Evolutionary conservation across 106 monocot species (phyloP).

Genomic region (Allium fistulosum): DNA sequence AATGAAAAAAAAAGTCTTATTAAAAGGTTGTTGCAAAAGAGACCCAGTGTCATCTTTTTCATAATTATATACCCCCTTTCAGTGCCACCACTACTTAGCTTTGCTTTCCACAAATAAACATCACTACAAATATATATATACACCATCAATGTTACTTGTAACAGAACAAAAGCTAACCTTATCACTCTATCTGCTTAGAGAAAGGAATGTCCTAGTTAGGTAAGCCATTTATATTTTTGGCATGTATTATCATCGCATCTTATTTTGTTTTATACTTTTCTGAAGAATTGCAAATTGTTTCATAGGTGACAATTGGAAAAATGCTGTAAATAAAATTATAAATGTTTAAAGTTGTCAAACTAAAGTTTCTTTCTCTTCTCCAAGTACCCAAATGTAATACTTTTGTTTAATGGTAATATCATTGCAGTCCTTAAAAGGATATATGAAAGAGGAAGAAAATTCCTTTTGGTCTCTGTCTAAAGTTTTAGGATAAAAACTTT

Average conservation of each 20-base stretch:
- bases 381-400: too few species aligned
- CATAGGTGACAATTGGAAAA: neutral
- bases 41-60: neutral
- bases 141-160: neutral
- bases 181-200: neutral
- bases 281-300: neutral
- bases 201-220: neutral
- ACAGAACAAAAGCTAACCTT: neutral
- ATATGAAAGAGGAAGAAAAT: too few species aligned
- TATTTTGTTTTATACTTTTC: neutral
- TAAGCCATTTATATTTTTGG: neutral
- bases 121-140: neutral
- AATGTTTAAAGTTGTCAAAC: neutral
- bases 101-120: conserved; percentile 8
- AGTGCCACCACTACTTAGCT: neutral
- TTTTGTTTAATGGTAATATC: too few species aligned
- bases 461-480: too few species aligned
- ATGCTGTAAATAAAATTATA: neutral
- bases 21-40: too few species aligned
- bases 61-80: neutral
- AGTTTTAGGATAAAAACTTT: too few species aligned
- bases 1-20: too few species aligned
- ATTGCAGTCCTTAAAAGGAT: too few species aligned
- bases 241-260: neutral
- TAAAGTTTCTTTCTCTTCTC: neutral